Evolutionary conservation across 208 protist species (phyloP).

Genomic region (Trypanosoma melophagium): DNA sequence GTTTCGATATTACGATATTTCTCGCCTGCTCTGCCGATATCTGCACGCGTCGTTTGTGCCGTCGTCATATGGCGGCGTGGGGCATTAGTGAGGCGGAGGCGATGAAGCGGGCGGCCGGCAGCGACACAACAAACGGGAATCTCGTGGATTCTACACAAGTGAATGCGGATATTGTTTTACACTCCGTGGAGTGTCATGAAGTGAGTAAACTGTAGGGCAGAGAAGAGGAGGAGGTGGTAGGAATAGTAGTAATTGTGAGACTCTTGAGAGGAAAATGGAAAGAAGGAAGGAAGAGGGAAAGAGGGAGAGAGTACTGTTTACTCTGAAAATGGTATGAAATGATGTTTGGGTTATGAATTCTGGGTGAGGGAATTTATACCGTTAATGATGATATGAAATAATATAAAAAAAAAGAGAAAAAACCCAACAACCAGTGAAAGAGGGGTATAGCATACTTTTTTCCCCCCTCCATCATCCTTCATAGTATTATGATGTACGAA

Average conservation of each 20-base stretch:
- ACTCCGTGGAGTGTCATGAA: slow-evolving; percentile 37
- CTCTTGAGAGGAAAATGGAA: background rate
- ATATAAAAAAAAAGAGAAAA: no score
- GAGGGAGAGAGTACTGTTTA: background rate
- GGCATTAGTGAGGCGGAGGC: slow-evolving; percentile 45
- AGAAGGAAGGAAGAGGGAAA: background rate
- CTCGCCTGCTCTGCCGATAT: slow-evolving; percentile 40
- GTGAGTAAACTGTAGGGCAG: background rate
- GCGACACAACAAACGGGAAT: slow-evolving; percentile 72
- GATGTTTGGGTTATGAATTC: no score
- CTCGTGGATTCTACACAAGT: slow-evolving; percentile 53
- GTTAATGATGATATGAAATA: no score
- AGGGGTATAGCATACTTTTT: no score
- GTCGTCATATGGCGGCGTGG: slow-evolving; percentile 76
- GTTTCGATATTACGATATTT: slow-evolving; percentile 68
- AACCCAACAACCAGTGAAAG: no score
- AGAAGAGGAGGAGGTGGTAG: background rate
- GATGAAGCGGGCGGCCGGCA: slow-evolving; percentile 58
- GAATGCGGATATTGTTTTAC: slow-evolving; percentile 56
- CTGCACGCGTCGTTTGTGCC: slow-evolving; percentile 52
- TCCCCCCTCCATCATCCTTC: no score
- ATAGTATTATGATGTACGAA: no score
- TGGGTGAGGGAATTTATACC: no score
- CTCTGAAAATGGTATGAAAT: no score
- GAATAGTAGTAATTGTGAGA: background rate